phyloP scores from a whole-genome alignment of 768 basidiomycete species.

The Pisolithus sp. region DNA sequence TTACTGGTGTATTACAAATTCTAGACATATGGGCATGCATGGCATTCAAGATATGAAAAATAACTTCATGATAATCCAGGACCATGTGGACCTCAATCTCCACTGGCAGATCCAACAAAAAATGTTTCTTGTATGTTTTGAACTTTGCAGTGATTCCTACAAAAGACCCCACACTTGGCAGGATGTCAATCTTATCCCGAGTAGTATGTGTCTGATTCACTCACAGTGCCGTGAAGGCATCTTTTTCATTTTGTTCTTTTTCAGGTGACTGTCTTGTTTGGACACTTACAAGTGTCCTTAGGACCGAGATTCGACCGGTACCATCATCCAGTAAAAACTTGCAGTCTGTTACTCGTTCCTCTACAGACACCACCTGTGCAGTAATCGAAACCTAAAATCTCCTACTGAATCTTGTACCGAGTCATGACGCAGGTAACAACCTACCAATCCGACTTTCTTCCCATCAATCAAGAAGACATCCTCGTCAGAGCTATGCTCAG shows the following conservation, averaged over 20 bases:
- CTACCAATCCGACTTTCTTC: slow-evolving; percentile 31
- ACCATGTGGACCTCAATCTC: slow-evolving; percentile 8
- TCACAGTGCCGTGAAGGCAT: slow-evolving; percentile 8
- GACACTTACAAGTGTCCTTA: background rate
- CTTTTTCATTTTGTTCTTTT: slow-evolving; percentile 11
- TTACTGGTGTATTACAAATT: slow-evolving; percentile 4
- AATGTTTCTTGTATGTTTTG: background rate
- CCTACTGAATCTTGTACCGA: too few species aligned
- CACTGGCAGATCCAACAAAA: slow-evolving; percentile 6
- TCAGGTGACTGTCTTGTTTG: background rate
- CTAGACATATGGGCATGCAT: slow-evolving; percentile 7
- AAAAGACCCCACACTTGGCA: slow-evolving; percentile 15
- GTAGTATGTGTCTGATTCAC: background rate
- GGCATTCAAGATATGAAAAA: slow-evolving; percentile 21
- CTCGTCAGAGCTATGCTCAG: slow-evolving; percentile 34
- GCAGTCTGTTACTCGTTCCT: background rate
- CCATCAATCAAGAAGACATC: slow-evolving; percentile 44
- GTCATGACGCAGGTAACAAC: slow-evolving; percentile 3
- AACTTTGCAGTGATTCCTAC: slow-evolving; percentile 8
- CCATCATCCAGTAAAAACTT: slow-evolving; percentile 33
- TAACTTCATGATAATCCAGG: slow-evolving; percentile 18
- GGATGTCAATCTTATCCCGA: background rate
- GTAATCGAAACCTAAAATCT: slow-evolving; percentile 41
- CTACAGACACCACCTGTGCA: slow-evolving; percentile 32
- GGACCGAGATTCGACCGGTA: slow-evolving; percentile 21